Evolutionary conservation across 768 basidiomycete species (phyloP), one percentile per base, ranked within the genome.

Genomic region (Terana coerulea): DNA sequence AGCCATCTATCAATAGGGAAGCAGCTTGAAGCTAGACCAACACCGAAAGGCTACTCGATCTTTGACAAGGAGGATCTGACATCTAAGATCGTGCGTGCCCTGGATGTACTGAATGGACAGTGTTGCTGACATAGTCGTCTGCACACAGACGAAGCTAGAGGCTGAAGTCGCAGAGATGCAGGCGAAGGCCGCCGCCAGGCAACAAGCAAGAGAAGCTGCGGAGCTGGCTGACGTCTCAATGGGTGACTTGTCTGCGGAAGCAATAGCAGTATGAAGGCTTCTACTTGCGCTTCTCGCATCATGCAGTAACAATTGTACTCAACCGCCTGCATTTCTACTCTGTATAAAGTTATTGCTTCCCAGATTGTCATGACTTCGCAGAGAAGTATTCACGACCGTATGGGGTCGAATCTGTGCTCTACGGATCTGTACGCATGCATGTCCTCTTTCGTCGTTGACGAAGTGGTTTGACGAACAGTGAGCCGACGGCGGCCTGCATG

Each of bases 81-180:
- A 22, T 40, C 55, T 0, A 30, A 47, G 26, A 57, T 57, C 26
- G 55, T 57, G 14, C 19, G 55, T 48, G 21, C 37, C 6, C 1
- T 14, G 11, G 56, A 68, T 15, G 64, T 15, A 26, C 15, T 47
- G 21, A 17, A 5, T 24, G 35, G 5, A 6, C 7, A 15, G 21
- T 45, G 21, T 33, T 22, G 11, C 24, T 28, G 29, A 21, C 41
- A 33, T 8, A 34, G 47, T 33, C 11, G 44, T 36, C 37, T 15
- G 34, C 9, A 15, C 34, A 11, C 46, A 86, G 87, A 71, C 72
- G 14, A 82, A 80, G 55, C 66, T 88, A 26, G 72, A 75, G 50
- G 71, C 71, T 19, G 87, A 88, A 53, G 72, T 89, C 31, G 79
- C 79, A 37, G 68, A 68, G 3, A 67, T 89, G 21, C 72, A 80